A percentile compares a stretch with the other conserved stretches of the same genome.
phyloP scores from a whole-genome alignment of 2,329 filamentous ascomycete species.

The Juglanconis juglandina region DNA sequence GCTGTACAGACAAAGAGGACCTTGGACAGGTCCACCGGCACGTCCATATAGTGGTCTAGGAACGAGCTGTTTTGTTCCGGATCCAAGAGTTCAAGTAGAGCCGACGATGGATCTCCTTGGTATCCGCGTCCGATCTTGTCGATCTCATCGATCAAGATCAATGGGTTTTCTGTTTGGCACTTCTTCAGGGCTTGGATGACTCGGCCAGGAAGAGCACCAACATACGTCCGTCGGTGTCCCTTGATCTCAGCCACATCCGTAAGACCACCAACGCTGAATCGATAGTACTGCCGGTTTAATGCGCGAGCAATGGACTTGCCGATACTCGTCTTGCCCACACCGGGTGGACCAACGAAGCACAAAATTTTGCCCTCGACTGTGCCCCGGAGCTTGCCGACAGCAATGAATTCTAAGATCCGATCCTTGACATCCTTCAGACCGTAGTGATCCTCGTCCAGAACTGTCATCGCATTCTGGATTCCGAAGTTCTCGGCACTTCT shows the following conservation, averaged over 20 bases:
- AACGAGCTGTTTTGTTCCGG: slow-evolving; percentile 98
- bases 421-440: slow-evolving; percentile 98
- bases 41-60: slow-evolving; percentile 97
- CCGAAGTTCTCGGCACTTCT: slow-evolving; percentile 95
- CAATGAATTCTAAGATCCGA: slow-evolving; percentile 96
- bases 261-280: slow-evolving; percentile 94
- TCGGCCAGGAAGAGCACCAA: slow-evolving; percentile 88
- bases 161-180: slow-evolving; percentile 95
- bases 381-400: slow-evolving; percentile 92
- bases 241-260: slow-evolving; percentile 99
- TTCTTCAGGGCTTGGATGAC: slow-evolving; percentile 99
- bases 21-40: slow-evolving; percentile 94
- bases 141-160: slow-evolving; percentile 94
- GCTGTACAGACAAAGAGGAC: slow-evolving; percentile 98
- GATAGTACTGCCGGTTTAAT: slow-evolving; percentile 93
- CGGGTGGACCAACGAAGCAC: slow-evolving; percentile 94
- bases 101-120: slow-evolving; percentile 93
- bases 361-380: slow-evolving; percentile 98
- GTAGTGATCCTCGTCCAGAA: slow-evolving; percentile 94
- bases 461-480: slow-evolving; percentile 83
- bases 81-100: slow-evolving; percentile 87
- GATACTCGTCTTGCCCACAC: slow-evolving; percentile 98
- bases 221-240: slow-evolving; percentile 92
- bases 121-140: slow-evolving; percentile 97
- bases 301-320: slow-evolving; percentile 96